Conservation (phyloP, 768 basidiomycete species). For the Lactarius pseudohatsudake region DNA sequence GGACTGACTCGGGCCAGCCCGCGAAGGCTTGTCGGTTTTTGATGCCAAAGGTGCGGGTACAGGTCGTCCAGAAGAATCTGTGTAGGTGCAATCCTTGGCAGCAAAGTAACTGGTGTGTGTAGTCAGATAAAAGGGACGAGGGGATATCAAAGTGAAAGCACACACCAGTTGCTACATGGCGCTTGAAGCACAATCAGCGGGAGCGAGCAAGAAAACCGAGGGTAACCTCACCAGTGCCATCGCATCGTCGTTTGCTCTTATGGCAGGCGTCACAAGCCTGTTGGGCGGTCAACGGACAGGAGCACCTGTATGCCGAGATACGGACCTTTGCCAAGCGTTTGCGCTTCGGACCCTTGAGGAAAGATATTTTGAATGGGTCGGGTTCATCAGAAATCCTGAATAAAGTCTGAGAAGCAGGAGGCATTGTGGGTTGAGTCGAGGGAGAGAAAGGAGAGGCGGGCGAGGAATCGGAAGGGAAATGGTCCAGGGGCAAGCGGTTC, state of each 20-base stretch:
- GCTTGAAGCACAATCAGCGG: slow-evolving; percentile 41
- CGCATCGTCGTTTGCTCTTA: slow-evolving; percentile 81
- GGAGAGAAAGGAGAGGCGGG: neutral
- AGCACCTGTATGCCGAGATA: neutral
- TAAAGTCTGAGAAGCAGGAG: slow-evolving; percentile 19
- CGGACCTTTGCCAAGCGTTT: slow-evolving; percentile 54
- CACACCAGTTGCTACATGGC: slow-evolving; percentile 79
- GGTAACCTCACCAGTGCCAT: slow-evolving; percentile 63
- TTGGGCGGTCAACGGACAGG: slow-evolving; percentile 2
- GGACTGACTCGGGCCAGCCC: slow-evolving; percentile 15
- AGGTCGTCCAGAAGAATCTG: slow-evolving; percentile 73
- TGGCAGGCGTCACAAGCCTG: slow-evolving; percentile 82
- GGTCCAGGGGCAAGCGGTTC: slow-evolving; percentile 20
- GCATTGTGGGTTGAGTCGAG: neutral
- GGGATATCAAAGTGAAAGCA: slow-evolving; percentile 6
- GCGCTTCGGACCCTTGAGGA: slow-evolving; percentile 53
- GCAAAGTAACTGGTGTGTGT: slow-evolving; percentile 62
- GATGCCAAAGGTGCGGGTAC: slow-evolving; percentile 60
- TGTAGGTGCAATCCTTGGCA: slow-evolving; percentile 78
- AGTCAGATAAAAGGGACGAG: slow-evolving; percentile 25
- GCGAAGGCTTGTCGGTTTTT: slow-evolving; percentile 25
- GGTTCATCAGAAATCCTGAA: slow-evolving; percentile 30
- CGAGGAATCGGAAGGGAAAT: slow-evolving; percentile 2
- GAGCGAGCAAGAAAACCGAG: slow-evolving; percentile 12
- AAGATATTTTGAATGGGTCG: slow-evolving; percentile 41